These are phyloP conservation scores for Aspergillus steynii DNA, from an alignment of 495 filamentous ascomycete genomes.

Conservation along the genomic window DNA sequence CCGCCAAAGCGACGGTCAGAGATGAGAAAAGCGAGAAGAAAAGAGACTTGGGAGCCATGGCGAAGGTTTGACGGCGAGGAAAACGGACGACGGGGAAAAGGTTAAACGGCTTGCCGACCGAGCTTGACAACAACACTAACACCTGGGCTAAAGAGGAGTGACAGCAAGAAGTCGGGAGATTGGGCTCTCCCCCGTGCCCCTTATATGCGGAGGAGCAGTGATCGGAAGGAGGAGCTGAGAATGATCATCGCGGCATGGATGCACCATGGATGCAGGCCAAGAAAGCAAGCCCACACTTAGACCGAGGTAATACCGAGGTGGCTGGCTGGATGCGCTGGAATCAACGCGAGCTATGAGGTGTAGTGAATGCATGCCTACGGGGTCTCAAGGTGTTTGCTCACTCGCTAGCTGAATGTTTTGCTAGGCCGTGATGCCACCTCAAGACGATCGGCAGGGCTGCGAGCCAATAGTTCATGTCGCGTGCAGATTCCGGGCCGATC, in stretches of 20 bases:
- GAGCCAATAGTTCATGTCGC: slow-evolving; percentile 20
- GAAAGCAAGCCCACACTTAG: not conserved
- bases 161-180: no score
- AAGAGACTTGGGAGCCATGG: slow-evolving; percentile 16
- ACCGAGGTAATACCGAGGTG: not conserved
- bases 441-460: slow-evolving; percentile 12
- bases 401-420: not conserved
- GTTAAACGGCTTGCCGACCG: not conserved
- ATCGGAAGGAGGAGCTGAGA: not conserved
- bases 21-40: slow-evolving; percentile 18
- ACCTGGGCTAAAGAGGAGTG: not conserved
- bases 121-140: not conserved
- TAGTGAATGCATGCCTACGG: not conserved
- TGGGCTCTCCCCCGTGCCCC: no score
- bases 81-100: not conserved
- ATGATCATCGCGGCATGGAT: not conserved
- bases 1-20: slow-evolving; percentile 17
- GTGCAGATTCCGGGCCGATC: slow-evolving; percentile 1
- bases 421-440: not conserved
- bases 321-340: not conserved
- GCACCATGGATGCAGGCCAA: not conserved
- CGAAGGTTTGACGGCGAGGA: slow-evolving; percentile 1
- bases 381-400: not conserved
- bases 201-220: not conserved
- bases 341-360: not conserved